phyloP scores from a whole-genome alignment of 192 early-diverging fungal species.

The Coemansia sp. region DNA sequence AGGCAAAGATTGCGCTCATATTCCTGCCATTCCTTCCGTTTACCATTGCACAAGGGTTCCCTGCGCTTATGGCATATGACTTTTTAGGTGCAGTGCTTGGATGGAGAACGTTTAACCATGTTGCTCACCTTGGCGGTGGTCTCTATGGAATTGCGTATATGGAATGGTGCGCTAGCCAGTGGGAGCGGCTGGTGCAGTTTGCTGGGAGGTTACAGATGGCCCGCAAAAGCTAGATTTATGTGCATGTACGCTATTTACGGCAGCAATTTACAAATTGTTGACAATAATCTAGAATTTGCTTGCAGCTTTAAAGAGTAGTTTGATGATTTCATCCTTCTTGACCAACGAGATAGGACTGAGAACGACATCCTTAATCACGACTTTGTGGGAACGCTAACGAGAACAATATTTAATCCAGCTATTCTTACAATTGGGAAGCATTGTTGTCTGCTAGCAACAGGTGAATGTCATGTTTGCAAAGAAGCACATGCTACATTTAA shows the following conservation, averaged over 20 bases:
- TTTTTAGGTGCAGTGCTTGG: slow-evolving; percentile 65
- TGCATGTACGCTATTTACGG: background rate
- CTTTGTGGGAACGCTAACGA: too few species aligned
- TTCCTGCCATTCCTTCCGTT: slow-evolving; percentile 60
- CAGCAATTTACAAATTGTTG: too few species aligned
- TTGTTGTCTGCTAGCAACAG: too few species aligned
- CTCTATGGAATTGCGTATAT: slow-evolving; percentile 60
- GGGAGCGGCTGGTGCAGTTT: slow-evolving; percentile 7
- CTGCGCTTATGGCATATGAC: slow-evolving; percentile 67
- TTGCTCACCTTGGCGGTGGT: slow-evolving; percentile 70
- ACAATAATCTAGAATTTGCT: too few species aligned
- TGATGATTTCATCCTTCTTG: too few species aligned
- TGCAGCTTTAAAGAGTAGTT: too few species aligned
- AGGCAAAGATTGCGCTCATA: slow-evolving; percentile 58
- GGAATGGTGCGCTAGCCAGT: slow-evolving; percentile 43
- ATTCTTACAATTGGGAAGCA: too few species aligned
- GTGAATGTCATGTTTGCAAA: too few species aligned
- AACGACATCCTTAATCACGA: too few species aligned
- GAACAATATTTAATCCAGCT: too few species aligned
- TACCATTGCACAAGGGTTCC: slow-evolving; percentile 63
- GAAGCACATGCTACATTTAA: too few species aligned
- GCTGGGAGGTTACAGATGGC: background rate
- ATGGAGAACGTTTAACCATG: slow-evolving; percentile 78
- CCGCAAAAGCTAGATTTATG: background rate
- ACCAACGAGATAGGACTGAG: too few species aligned